Base-by-base conservation (phyloP, 1,139 yeast genomes). In the Magnusiomyces sp. region DNA sequence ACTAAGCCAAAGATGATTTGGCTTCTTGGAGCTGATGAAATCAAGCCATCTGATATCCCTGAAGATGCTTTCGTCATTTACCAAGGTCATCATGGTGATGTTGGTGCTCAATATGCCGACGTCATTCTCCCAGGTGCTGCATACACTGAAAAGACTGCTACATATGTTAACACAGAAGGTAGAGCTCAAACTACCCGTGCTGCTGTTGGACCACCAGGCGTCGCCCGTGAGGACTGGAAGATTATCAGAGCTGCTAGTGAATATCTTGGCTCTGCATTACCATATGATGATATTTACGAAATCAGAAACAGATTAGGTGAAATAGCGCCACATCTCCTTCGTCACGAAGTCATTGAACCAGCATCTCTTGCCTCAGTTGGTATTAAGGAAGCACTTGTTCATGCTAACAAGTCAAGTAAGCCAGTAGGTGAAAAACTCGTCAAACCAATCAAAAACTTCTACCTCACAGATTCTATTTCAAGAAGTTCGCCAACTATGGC, bases 401-500 rank as follows among this genome's bases (percentile, higher is more conserved):
- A 67, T 63, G 55, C 62, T 62, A 65, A 73, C 69, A 62, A 69
- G 59, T 54, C 65, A 27, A 69, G 74, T 51, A 66, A 68, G 48
- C 66, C 75, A 39, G 60, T 71, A 40, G 81, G 83, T 55, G 72
- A 68, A 48, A 74, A 74, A 55, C 75, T 80, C 64, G 60, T 56
- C 46, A 76, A 77, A 68, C 90, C 89, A 54, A 81, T 87, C 63
- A 79, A 79, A 57, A 84, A 87, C 78, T 87, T 84, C 68, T 87
- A 86, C 74, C 83, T 85, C 74, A 87, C 95, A 43, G 94, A 87
- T 67, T 87, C 84, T 56, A 83, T 87, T 60, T 83, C 95, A 39
- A 79, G 95, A 73, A 80, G 87, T 52, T 86, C 95, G 48, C 88
- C 89, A 59, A 86, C 95, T 40, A 86, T 87, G 95, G 95, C 95